Conservation (phyloP, 371 early-diverging fungal species). For the Lichtheimia corymbifera region DNA sequence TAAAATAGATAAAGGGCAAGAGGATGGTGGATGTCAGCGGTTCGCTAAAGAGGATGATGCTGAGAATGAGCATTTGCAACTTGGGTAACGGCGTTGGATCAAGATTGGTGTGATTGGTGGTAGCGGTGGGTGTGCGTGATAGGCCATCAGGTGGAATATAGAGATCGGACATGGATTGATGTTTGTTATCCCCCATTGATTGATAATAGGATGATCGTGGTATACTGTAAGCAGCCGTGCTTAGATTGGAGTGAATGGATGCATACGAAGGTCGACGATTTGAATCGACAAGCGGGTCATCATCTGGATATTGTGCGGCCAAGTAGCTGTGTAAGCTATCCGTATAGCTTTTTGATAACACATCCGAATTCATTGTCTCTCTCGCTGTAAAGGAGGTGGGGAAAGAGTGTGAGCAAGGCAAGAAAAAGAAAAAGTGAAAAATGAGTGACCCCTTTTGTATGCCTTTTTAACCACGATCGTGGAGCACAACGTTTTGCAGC, state of each 20-base stretch:
- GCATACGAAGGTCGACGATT: constrained; percentile 4
- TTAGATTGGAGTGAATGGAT: constrained; percentile 9
- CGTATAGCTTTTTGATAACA: constrained; percentile 32
- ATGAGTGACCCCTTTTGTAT: not conserved
- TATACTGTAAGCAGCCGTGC: not conserved
- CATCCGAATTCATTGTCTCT: constrained; percentile 12
- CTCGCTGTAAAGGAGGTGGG: too few species aligned
- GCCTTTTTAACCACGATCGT: too few species aligned
- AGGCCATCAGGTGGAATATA: not conserved
- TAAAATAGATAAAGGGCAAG: constrained; percentile 69
- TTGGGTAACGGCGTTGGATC: constrained; percentile 50
- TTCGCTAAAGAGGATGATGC: constrained; percentile 64
- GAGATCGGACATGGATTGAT: not conserved
- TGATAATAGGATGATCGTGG: constrained; percentile 1
- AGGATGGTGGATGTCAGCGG: constrained; percentile 68
- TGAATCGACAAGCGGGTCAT: not conserved
- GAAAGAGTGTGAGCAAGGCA: constrained; percentile 1
- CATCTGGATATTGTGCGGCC: not conserved
- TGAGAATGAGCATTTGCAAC: constrained; percentile 57
- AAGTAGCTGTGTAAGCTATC: constrained; percentile 32
- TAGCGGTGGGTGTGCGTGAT: constrained; percentile 9
- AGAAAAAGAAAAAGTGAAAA: not conserved
- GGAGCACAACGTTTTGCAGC: too few species aligned
- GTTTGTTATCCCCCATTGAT: not conserved
- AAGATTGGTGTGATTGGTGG: constrained; percentile 5